Base-by-base conservation (phyloP, 805 yeast genomes). In the Hanseniaspora meyeri region DNA sequence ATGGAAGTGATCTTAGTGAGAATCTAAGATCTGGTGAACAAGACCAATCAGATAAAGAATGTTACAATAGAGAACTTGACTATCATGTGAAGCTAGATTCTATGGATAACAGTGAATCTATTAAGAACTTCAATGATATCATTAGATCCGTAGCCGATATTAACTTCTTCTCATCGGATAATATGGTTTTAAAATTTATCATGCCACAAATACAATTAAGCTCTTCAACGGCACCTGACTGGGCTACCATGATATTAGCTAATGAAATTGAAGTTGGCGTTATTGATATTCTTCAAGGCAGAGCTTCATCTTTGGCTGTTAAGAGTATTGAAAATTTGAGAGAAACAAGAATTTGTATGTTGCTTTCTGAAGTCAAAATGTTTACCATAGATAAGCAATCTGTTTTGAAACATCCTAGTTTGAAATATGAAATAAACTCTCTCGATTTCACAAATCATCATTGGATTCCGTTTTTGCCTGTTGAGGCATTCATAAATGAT, bases 401-500 rank as follows among this genome's bases (percentile, higher is more conserved):
- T 63, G 57, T 71, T 45, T 34, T 62, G 53, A 49, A 65, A 1
- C 67, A 48, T 32, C 52, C 51, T 12, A 29, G 40, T n/a, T 46
- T 53, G 17, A 53, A 39, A 34, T 46, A 34, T 19, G 57, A 17
- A 66, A 64, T 24, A 66, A 27, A 17, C 9, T 38, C 9, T 64
- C 71, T 31, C 67, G 65, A 24, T 49, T 29, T 42, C 31, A 60
- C 62, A 45, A 64, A 66, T 14, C 66, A 66, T 45, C 66, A 71
- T 64, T 83, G 87, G 87, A 86, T 87, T 0, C 87, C 87, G 0
- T 77, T 79, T 76, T 62, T 83, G 20, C 85, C 86, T 0, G 61
- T 80, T 54, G 89, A 83, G 64, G 29, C 47, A 16, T 53, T 53
- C 19, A 46, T 53, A 2, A 39, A 39, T 29, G 48, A 50, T 11